These are phyloP conservation scores for Eutypella sp. DNA, from an alignment of 2,329 filamentous ascomycete genomes.

Conservation along the genomic window DNA sequence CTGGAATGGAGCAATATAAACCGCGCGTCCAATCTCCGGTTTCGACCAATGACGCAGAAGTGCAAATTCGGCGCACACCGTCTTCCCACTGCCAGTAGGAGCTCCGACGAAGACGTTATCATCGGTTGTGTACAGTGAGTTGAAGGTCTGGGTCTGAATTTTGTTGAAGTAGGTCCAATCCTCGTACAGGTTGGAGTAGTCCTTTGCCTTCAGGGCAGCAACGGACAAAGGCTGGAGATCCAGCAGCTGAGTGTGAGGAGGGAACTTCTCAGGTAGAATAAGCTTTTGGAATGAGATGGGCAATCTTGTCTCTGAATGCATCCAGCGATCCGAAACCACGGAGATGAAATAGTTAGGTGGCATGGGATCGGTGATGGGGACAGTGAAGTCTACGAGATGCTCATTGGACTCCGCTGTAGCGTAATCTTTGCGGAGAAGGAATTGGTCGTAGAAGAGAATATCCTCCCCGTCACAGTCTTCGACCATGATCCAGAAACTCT, in stretches of 20 bases:
- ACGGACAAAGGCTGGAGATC: slow-evolving; percentile 90
- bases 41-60: slow-evolving; percentile 83
- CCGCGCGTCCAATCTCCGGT: slow-evolving; percentile 66
- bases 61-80: slow-evolving; percentile 91
- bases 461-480: slow-evolving; percentile 98
- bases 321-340: slow-evolving; percentile 92
- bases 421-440: slow-evolving; percentile 86
- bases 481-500: slow-evolving; percentile 95
- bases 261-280: slow-evolving; percentile 91
- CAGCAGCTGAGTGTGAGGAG: slow-evolving; percentile 84
- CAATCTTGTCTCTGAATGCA: slow-evolving; percentile 93
- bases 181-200: slow-evolving; percentile 77
- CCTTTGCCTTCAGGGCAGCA: slow-evolving; percentile 78
- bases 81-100: slow-evolving; percentile 94
- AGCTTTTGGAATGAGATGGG: slow-evolving; percentile 94
- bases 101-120: slow-evolving; percentile 92
- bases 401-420: slow-evolving; percentile 82
- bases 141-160: slow-evolving; percentile 95
- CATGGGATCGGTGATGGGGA: slow-evolving; percentile 95
- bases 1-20: slow-evolving; percentile 93
- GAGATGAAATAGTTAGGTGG: slow-evolving; percentile 98
- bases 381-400: slow-evolving; percentile 92
- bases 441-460: slow-evolving; percentile 90
- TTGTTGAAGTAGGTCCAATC: slow-evolving; percentile 90
- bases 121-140: slow-evolving; percentile 83